Percentiles rank a stretch among this genome's conserved stretches.
phyloP scores from a whole-genome alignment of 805 yeast species.

The Pichia exigua region DNA sequence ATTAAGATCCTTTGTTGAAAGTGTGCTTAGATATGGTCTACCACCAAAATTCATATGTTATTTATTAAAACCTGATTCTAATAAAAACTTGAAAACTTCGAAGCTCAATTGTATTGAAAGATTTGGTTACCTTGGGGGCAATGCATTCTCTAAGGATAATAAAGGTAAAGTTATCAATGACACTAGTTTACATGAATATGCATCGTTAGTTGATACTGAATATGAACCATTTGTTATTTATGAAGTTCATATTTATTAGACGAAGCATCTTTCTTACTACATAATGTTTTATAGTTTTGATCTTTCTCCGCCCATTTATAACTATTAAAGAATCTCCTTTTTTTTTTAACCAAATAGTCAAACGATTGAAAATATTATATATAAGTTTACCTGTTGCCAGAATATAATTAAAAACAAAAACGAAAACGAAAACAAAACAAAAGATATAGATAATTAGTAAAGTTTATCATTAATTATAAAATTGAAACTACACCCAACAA shows the following conservation, averaged over 20 bases:
- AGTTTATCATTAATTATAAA: no score
- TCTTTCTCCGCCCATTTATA: background rate
- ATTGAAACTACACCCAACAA: no score
- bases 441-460: no score
- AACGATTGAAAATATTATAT: no score
- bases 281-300: no score
- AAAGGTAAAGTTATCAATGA: constrained; percentile 61
- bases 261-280: no score
- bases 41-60: constrained; percentile 79
- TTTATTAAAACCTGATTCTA: constrained; percentile 33
- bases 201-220: constrained; percentile 87
- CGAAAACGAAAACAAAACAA: background rate
- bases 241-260: constrained; percentile 35
- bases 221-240: constrained; percentile 95
- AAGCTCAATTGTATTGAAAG: constrained; percentile 63
- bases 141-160: constrained; percentile 65
- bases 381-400: no score
- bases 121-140: constrained; percentile 88
- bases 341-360: background rate
- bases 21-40: constrained; percentile 90
- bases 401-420: no score
- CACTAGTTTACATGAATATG: constrained; percentile 64
- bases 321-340: background rate
- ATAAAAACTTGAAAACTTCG: constrained; percentile 41
- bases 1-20: constrained; percentile 82